Conservation (phyloP, 2,329 filamentous ascomycete species). For the Botrytis fabae region DNA sequence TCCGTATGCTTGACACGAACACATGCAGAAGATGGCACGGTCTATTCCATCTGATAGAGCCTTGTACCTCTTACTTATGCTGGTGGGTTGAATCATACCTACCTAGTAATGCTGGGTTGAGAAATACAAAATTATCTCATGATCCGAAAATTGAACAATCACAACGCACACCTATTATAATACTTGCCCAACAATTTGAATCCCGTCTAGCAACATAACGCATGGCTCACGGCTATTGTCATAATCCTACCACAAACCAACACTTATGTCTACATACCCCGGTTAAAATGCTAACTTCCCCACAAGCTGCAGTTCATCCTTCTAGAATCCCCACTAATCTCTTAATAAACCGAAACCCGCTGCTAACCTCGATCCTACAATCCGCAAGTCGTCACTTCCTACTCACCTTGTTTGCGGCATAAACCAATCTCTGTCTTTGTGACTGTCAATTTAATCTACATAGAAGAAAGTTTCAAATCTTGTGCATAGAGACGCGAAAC, state of each 20-base stretch:
- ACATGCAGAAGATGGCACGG: not conserved
- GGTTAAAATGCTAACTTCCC: slow-evolving; percentile 13
- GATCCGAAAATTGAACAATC: not conserved
- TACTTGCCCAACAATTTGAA: not conserved
- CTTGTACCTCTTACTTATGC: not conserved
- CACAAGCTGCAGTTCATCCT: slow-evolving; percentile 24
- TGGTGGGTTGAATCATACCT: not conserved
- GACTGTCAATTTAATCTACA: not conserved
- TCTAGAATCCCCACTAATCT: slow-evolving; percentile 21
- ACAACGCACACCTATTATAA: not conserved
- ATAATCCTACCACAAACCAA: not conserved
- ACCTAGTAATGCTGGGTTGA: not conserved
- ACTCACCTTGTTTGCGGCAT: not conserved
- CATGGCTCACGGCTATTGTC: not conserved
- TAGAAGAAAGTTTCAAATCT: not conserved
- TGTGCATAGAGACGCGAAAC: not conserved
- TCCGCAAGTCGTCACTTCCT: slow-evolving; percentile 8
- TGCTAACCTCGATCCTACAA: slow-evolving; percentile 7
- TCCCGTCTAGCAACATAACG: not conserved
- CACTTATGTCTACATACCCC: not conserved
- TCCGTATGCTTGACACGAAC: not conserved
- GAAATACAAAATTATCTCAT: not conserved
- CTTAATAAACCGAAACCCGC: slow-evolving; percentile 17
- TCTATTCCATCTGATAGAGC: slow-evolving; percentile 7
- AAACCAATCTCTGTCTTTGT: not conserved